Evolutionary conservation across 805 yeast species (phyloP).

Genomic region (Candida qinlingensis): DNA sequence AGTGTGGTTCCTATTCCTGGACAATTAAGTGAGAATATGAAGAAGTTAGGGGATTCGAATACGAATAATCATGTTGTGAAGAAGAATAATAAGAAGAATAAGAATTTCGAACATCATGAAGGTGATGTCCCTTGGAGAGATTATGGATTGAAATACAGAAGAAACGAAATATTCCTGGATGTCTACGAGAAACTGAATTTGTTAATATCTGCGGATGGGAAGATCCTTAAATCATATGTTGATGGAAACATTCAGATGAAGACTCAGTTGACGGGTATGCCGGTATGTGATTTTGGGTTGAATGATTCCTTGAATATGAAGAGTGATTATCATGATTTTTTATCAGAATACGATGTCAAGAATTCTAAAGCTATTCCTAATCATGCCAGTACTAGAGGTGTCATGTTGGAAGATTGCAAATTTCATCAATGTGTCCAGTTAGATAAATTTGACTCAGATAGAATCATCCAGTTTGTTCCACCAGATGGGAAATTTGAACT

Average conservation of each 20-base stretch:
- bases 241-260: slow-evolving; percentile 72
- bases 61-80: not conserved
- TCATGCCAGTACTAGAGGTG: slow-evolving; percentile 25
- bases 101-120: slow-evolving; percentile 2
- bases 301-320: slow-evolving; percentile 42
- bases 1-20: slow-evolving; percentile 27
- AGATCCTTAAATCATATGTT: slow-evolving; percentile 61
- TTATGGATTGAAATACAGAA: slow-evolving; percentile 65
- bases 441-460: slow-evolving; percentile 57
- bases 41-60: not conserved
- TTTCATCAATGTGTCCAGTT: slow-evolving; percentile 85
- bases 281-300: slow-evolving; percentile 76
- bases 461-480: slow-evolving; percentile 68
- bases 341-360: slow-evolving; percentile 25
- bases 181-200: slow-evolving; percentile 72
- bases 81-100: slow-evolving; percentile 5
- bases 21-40: not conserved
- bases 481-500: slow-evolving; percentile 87
- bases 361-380: slow-evolving; percentile 28
- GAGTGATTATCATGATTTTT: slow-evolving; percentile 20
- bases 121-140: slow-evolving; percentile 58
- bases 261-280: slow-evolving; percentile 74
- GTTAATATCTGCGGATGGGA: slow-evolving; percentile 59
- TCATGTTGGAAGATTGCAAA: slow-evolving; percentile 67
- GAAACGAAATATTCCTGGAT: slow-evolving; percentile 74